These are phyloP conservation scores for Carex cristatella DNA, from an alignment of 176 grass and related monocot genomes.

Conservation along the genomic window DNA sequence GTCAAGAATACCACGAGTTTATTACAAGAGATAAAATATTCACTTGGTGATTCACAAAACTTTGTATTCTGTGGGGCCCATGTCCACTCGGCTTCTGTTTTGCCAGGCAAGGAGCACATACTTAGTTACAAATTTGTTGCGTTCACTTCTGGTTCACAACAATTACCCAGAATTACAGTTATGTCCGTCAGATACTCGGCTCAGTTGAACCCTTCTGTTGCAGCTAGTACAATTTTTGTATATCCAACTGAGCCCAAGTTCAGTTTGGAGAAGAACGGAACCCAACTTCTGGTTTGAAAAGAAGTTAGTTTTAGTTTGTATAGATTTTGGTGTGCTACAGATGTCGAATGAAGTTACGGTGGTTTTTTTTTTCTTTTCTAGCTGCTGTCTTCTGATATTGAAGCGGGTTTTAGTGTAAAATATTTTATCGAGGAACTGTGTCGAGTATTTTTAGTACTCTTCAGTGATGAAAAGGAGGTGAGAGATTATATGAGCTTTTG, in stretches of 20 bases:
- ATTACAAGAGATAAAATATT: constrained; percentile 95
- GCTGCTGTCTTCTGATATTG: not conserved
- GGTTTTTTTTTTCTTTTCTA: not conserved
- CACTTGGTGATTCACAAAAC: constrained; percentile 81
- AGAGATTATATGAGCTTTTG: constrained; percentile 1
- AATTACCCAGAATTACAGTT: constrained; percentile 65
- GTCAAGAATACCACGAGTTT: constrained; percentile 72
- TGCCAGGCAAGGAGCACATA: constrained; percentile 60
- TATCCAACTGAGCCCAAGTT: constrained; percentile 84
- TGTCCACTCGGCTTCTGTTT: constrained; percentile 61
- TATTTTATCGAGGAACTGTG: not conserved
- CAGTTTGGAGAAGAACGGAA: constrained; percentile 32
- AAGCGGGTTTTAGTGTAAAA: not conserved
- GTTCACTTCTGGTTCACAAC: constrained; percentile 63
- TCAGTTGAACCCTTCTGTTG: constrained; percentile 44
- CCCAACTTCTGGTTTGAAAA: constrained; percentile 17
- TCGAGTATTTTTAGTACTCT: not conserved
- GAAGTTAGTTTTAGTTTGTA: constrained; percentile 3
- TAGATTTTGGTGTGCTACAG: not conserved
- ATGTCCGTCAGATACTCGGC: constrained; percentile 86
- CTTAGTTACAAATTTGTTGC: constrained; percentile 84
- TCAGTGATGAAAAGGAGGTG: not conserved
- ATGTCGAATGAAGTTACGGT: not conserved
- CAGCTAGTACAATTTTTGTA: constrained; percentile 64
- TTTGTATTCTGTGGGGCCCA: constrained; percentile 91